Conservation (phyloP, 345 rosid species). For the Boechera retrofracta region DNA sequence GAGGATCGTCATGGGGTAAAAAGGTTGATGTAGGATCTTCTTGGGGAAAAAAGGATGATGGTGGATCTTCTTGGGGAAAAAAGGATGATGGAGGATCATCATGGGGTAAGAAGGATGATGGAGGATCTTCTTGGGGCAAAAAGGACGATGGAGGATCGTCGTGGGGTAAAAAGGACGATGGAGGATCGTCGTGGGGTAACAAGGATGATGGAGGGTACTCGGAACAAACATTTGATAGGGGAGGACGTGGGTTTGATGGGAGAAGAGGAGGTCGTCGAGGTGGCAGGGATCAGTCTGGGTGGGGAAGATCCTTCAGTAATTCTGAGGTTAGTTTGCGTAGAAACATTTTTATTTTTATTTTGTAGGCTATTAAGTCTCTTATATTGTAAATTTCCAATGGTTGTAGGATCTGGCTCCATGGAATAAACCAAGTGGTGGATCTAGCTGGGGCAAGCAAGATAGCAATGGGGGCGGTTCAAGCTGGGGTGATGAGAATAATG, state of each 20-base stretch:
- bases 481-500: slow-evolving; percentile 30
- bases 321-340: slow-evolving; percentile 38
- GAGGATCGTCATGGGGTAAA: slow-evolving; percentile 41
- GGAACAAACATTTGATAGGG: slow-evolving; percentile 40
- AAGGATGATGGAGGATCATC: slow-evolving; percentile 2
- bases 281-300: slow-evolving; percentile 48
- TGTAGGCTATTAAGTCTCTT: slow-evolving; percentile 10
- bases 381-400: slow-evolving; percentile 21
- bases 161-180: slow-evolving; percentile 44
- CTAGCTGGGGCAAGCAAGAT: slow-evolving; percentile 19
- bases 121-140: not conserved
- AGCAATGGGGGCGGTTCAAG: slow-evolving; percentile 30
- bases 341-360: not conserved
- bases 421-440: slow-evolving; percentile 41
- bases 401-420: slow-evolving; percentile 42
- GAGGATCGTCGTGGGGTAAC: slow-evolving; percentile 39
- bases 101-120: not conserved
- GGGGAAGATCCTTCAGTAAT: slow-evolving; percentile 44
- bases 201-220: slow-evolving; percentile 26
- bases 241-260: slow-evolving; percentile 48
- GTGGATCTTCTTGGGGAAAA: slow-evolving; percentile 7
- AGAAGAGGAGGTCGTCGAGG: slow-evolving; percentile 46
- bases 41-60: slow-evolving; percentile 47
- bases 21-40: slow-evolving; percentile 42
- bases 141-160: slow-evolving; percentile 28